A percentile compares a stretch with the other conserved stretches of the same genome.
Conservation (phyloP, 768 basidiomycete species). For the Favolaschia claudopus region DNA sequence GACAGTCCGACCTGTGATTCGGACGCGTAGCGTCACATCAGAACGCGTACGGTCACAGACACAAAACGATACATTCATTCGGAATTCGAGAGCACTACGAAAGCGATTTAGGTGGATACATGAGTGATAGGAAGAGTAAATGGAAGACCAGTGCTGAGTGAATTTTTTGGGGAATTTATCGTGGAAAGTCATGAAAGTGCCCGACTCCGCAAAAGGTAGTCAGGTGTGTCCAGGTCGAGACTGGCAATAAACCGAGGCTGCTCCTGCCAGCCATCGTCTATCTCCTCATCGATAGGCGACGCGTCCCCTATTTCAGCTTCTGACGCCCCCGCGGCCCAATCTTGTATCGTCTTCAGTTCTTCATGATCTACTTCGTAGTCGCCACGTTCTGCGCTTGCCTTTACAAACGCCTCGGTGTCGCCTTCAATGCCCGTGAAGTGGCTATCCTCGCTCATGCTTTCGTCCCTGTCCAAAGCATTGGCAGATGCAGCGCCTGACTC, state of each 20-base stretch:
- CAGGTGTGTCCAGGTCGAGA: conserved; percentile 9
- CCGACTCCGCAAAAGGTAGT: not conserved
- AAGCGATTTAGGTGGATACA: too few species aligned
- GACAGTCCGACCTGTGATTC: too few species aligned
- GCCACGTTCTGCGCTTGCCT: not conserved
- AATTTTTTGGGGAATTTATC: too few species aligned
- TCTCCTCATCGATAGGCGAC: conserved; percentile 1
- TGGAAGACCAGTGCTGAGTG: too few species aligned
- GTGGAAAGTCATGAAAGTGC: too few species aligned
- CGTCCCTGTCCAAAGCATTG: too few species aligned
- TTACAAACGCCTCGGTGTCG: conserved; percentile 7
- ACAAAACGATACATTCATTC: too few species aligned
- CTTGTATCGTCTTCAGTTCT: not conserved
- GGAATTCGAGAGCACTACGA: too few species aligned
- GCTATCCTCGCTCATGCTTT: not conserved
- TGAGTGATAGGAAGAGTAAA: too few species aligned
- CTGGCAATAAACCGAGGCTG: conserved; percentile 6
- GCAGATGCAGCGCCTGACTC: too few species aligned
- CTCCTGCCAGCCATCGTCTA: conserved; percentile 7
- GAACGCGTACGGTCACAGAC: too few species aligned
- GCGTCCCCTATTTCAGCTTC: not conserved
- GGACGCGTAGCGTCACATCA: too few species aligned
- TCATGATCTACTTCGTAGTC: not conserved
- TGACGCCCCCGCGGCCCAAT: not conserved
- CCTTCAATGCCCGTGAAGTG: conserved; percentile 7